Percentiles rank a stretch among this genome's conserved stretches.
Conservation (phyloP, 2,329 filamentous ascomycete species). For the Metarhizium rileyi region DNA sequence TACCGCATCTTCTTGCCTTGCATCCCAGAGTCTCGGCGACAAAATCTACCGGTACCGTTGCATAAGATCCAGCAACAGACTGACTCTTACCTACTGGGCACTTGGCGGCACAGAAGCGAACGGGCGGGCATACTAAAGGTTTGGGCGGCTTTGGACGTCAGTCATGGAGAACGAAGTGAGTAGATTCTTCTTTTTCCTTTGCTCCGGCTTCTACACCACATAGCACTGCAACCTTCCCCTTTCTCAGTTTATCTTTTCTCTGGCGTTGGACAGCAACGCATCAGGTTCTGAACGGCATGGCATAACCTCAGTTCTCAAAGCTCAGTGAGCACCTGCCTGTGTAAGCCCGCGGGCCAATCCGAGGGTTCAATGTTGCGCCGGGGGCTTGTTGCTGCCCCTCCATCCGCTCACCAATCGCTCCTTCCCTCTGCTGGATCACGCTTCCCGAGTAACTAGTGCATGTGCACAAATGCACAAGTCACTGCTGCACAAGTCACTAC, state of each 20-base stretch:
- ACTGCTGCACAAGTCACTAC: neutral
- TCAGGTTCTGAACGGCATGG: neutral
- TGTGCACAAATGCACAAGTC: neutral
- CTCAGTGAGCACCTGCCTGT: neutral
- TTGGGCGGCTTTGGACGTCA: constrained; percentile 1
- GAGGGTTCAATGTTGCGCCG: neutral
- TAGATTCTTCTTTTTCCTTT: neutral
- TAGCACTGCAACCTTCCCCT: neutral
- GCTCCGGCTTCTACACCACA: neutral
- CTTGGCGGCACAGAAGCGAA: neutral
- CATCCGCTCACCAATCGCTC: neutral
- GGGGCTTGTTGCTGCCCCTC: neutral
- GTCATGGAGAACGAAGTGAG: constrained; percentile 15
- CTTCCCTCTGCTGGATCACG: too few species aligned
- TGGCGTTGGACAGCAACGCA: neutral
- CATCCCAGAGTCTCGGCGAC: neutral
- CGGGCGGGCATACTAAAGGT: neutral
- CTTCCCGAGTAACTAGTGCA: too few species aligned
- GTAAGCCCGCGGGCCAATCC: constrained; percentile 4
- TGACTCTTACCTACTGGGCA: neutral
- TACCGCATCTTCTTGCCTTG: neutral
- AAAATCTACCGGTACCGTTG: neutral
- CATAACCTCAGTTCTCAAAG: neutral
- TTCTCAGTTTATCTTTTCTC: neutral
- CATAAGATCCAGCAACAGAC: neutral